These are phyloP conservation scores for Tetrahymena elliotti DNA, from an alignment of 73 alveolate genomes.

Conservation along the genomic window DNA sequence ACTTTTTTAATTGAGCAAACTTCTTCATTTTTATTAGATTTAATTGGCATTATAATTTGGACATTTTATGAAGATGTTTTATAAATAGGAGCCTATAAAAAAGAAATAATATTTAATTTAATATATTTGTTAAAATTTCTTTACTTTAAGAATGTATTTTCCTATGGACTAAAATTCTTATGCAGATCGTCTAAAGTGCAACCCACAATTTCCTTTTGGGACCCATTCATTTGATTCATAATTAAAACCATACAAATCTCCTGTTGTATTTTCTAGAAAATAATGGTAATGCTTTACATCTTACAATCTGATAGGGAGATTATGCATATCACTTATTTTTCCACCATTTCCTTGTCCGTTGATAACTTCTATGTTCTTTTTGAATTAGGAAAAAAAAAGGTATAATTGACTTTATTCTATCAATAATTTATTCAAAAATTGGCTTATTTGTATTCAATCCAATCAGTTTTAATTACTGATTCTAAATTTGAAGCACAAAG, in stretches of 20 bases:
- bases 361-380: conserved; percentile 14
- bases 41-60: not conserved
- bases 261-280: conserved; percentile 33
- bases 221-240: conserved; percentile 36
- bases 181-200: conserved; percentile 38
- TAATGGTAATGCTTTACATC: conserved; percentile 16
- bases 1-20: conserved; percentile 17
- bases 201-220: conserved; percentile 26
- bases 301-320: conserved; percentile 3
- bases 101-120: not conserved
- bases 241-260: conserved; percentile 17
- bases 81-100: conserved; percentile 18
- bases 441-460: not conserved
- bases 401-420: not conserved
- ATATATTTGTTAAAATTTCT: not conserved
- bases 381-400: not conserved
- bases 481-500: conserved; percentile 29
- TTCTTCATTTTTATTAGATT: not conserved
- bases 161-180: conserved; percentile 36
- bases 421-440: not conserved
- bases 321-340: conserved; percentile 24
- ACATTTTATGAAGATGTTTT: conserved; percentile 5
- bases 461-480: not conserved
- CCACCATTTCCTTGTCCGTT: conserved; percentile 36
- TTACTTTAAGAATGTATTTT: conserved; percentile 7